Evolutionary conservation across 164 flowering plant genomes (phyloP).

Genomic region (Santalum album): DNA sequence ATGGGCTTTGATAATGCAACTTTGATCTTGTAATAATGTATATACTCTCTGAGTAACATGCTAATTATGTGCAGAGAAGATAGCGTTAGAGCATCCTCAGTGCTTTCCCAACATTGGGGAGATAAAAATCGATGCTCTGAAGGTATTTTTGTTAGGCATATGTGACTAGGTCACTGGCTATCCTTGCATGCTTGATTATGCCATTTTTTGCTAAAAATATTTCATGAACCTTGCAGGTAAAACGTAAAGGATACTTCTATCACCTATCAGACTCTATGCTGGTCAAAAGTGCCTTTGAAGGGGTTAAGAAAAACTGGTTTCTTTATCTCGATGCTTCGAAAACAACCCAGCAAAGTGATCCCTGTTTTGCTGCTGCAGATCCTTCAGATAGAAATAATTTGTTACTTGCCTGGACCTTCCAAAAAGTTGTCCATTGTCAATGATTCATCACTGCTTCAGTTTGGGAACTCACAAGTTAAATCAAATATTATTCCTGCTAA

Average conservation of each 20-base stretch:
- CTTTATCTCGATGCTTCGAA: slow-evolving; percentile 39
- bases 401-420: slow-evolving; percentile 9
- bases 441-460: slow-evolving; percentile 4
- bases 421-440: slow-evolving; percentile 8
- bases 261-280: slow-evolving; percentile 59
- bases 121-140: slow-evolving; percentile 40
- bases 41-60: not conserved
- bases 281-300: slow-evolving; percentile 44
- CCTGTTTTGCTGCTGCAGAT: slow-evolving; percentile 1
- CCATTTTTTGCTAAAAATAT: not conserved
- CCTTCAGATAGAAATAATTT: slow-evolving; percentile 14
- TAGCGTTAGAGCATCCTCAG: slow-evolving; percentile 36
- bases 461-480: slow-evolving; percentile 8
- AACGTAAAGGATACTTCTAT: slow-evolving; percentile 39
- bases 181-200: not conserved
- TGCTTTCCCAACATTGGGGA: slow-evolving; percentile 59
- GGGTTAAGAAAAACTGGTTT: slow-evolving; percentile 37
- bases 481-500: slow-evolving; percentile 2
- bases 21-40: not conserved
- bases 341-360: not conserved
- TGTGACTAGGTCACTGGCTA: not conserved
- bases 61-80: slow-evolving; percentile 36
- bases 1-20: not conserved
- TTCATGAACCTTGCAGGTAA: slow-evolving; percentile 35
- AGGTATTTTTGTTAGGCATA: slow-evolving; percentile 36